Evolutionary conservation across 192 early-diverging fungal species (phyloP).

Genomic region (Coemansia sp.): DNA sequence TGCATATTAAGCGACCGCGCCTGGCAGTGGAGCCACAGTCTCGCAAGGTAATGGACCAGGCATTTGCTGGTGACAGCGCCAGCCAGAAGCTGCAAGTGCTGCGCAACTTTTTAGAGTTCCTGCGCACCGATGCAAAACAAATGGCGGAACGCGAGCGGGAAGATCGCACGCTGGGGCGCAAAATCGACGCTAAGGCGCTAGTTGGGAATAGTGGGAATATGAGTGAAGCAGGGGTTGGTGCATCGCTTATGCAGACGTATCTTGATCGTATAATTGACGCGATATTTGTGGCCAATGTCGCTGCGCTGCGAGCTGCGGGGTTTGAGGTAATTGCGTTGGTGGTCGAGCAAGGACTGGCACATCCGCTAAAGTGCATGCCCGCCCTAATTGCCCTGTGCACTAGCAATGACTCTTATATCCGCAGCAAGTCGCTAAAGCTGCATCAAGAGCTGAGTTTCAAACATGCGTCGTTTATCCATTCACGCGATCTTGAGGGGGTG

Average conservation of each 20-base stretch:
- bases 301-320: conserved; percentile 62
- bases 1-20: conserved; percentile 70
- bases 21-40: conserved; percentile 59
- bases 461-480: conserved; percentile 86
- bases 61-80: conserved; percentile 54
- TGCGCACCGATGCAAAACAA: conserved; percentile 62
- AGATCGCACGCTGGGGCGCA: conserved; percentile 28
- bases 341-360: conserved; percentile 85
- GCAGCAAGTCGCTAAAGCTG: conserved; percentile 68
- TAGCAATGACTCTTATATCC: conserved; percentile 58
- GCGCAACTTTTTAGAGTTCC: conserved; percentile 67
- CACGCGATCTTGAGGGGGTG: conserved; percentile 74
- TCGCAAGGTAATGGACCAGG: conserved; percentile 63
- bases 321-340: conserved; percentile 82
- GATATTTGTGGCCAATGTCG: conserved; percentile 56
- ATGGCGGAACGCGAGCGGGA: conserved; percentile 53
- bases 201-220: conserved; percentile 81
- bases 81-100: conserved; percentile 68
- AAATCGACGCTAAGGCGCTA: conserved; percentile 71
- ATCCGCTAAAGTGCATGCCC: conserved; percentile 90
- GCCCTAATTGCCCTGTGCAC: conserved; percentile 83
- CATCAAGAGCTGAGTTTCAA: conserved; percentile 78
- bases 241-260: conserved; percentile 87
- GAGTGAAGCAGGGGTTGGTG: conserved; percentile 81
- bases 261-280: conserved; percentile 73